Conservation (phyloP, 73 alveolate species). For the Tetrahymena malaccensis region DNA sequence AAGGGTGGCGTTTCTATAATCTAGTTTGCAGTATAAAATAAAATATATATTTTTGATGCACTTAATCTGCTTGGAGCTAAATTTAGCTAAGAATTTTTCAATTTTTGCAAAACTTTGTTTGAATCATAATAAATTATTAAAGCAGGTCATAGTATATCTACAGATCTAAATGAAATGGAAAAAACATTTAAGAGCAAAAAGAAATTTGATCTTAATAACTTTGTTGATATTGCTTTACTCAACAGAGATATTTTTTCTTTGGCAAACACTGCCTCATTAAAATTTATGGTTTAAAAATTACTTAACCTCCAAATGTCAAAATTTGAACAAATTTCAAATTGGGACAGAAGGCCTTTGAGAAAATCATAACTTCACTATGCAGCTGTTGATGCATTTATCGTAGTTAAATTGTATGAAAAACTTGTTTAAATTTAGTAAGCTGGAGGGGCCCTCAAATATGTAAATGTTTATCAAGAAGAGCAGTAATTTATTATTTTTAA, state of each 20-base stretch:
- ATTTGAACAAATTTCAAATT: constrained; percentile 77
- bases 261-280: neutral
- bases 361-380: constrained; percentile 84
- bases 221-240: neutral
- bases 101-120: neutral
- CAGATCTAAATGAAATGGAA: neutral
- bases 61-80: neutral
- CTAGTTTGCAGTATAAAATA: neutral
- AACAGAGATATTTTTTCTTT: neutral
- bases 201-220: neutral
- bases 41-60: neutral
- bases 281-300: neutral
- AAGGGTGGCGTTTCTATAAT: neutral
- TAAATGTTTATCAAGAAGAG: neutral
- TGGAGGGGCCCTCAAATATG: neutral
- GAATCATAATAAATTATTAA: neutral
- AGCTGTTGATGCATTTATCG: constrained; percentile 78
- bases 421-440: neutral
- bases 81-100: neutral
- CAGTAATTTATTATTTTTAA: neutral
- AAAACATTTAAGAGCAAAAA: neutral
- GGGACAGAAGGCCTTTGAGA: constrained; percentile 85
- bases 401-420: constrained; percentile 5
- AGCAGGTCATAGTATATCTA: neutral
- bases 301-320: constrained; percentile 45